phyloP scores from a whole-genome alignment of 2,329 filamentous ascomycete genomes.

The Myriangium duriaei region DNA sequence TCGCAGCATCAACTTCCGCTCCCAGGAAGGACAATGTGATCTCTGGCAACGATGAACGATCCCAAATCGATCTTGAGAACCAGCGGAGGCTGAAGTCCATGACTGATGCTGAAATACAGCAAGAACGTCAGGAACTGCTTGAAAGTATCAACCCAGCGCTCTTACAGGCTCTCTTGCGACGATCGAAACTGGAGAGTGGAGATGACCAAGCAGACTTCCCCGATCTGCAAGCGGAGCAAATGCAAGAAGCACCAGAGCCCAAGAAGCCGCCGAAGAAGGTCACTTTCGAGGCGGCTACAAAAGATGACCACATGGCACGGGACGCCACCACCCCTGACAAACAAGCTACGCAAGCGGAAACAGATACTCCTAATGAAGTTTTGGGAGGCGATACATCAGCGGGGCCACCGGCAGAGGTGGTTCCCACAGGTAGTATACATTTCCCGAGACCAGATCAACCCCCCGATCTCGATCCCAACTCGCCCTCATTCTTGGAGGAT shows the following conservation, averaged over 20 bases:
- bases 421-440: slow-evolving; percentile 33
- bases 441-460: slow-evolving; percentile 45
- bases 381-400: slow-evolving; percentile 14
- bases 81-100: slow-evolving; percentile 59
- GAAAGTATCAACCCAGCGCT: slow-evolving; percentile 61
- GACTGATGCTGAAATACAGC: slow-evolving; percentile 68
- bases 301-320: background rate
- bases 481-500: slow-evolving; percentile 69
- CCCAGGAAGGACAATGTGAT: slow-evolving; percentile 2
- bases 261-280: slow-evolving; percentile 19
- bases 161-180: slow-evolving; percentile 61
- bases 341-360: slow-evolving; percentile 4
- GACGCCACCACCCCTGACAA: slow-evolving; percentile 5
- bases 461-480: slow-evolving; percentile 70
- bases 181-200: slow-evolving; percentile 62
- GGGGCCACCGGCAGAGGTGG: background rate
- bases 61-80: slow-evolving; percentile 74
- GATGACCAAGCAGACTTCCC: slow-evolving; percentile 30
- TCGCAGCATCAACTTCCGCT: background rate
- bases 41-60: slow-evolving; percentile 47
- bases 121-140: slow-evolving; percentile 70
- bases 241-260: background rate
- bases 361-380: slow-evolving; percentile 6
- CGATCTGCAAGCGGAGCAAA: slow-evolving; percentile 4
- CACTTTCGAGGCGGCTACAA: slow-evolving; percentile 17